A percentile compares a stretch with the other conserved stretches of the same genome.
Conservation (phyloP, 306 rosid species). For the Lathyrus oleraceus region DNA sequence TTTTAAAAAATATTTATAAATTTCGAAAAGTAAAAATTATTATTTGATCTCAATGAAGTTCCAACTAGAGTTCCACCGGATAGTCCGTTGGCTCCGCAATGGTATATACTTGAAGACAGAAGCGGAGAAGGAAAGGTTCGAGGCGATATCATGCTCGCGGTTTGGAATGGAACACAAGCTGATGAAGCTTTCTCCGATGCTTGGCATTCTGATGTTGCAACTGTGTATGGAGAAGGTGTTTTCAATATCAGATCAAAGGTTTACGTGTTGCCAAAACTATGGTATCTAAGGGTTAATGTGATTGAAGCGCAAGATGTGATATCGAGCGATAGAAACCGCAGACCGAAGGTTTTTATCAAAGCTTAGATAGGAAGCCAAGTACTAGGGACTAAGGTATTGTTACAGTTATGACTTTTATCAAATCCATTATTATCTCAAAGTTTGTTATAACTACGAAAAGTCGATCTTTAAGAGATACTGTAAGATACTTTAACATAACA, state of each 20-base stretch:
- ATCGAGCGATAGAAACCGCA: conserved; percentile 65
- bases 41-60: conserved; percentile 86
- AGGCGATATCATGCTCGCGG: conserved; percentile 95
- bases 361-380: conserved; percentile 87
- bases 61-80: conserved; percentile 94
- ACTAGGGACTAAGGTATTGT: conserved; percentile 56
- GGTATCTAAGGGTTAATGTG: conserved; percentile 82
- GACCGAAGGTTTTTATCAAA: conserved; percentile 73
- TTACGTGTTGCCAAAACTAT: conserved; percentile 87
- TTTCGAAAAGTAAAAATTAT: no score
- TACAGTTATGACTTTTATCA: neutral
- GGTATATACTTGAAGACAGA: conserved; percentile 81
- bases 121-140: conserved; percentile 70
- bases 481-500: neutral
- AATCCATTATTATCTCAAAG: no score
- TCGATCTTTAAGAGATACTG: no score
- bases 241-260: no score
- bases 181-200: conserved; percentile 92
- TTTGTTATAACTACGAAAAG: no score
- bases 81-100: conserved; percentile 90
- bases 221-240: no score
- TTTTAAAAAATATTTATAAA: no score
- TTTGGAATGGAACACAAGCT: conserved; percentile 98
- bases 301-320: conserved; percentile 94
- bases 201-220: no score